Base-by-base conservation (phyloP, 345 rosid genomes). In the Bruguiera parviflora region DNA sequence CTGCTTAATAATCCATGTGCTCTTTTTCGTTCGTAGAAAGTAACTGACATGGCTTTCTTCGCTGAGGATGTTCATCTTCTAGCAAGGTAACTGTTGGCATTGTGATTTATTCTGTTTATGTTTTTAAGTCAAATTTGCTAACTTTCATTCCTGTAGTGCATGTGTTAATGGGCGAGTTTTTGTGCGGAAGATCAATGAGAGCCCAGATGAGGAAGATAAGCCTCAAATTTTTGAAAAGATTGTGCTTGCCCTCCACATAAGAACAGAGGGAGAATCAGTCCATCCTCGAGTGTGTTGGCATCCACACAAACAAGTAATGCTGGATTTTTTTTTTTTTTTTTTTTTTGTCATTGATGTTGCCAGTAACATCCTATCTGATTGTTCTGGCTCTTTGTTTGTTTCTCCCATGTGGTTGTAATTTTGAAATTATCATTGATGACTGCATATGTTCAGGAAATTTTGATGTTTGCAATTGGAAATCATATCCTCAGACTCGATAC, bases 211-310 rank as follows among this genome's bases (percentile, higher is more conserved):
- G 67, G 88, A 87, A 60, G 96, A 85, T 53, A 84, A 84, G 68
- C 82, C 86, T 5, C 87, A 88, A 65, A 91, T 94, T 31, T 80
- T 87, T 27, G 96, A 89, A 67, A 79, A 80, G 62, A 72, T 75
- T 60, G 80, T 85, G 62, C 59, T 84, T 75, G 88, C 96, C 56
- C 75, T 89, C 76, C 90, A 89, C 61, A 83, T 94, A 64, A 64
- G 67, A 28, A 88, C 87, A 29, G 84, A 84, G 71, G 86, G 63
- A 32, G 87, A 89, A 60, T 73, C 78, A 69, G 77, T 72, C 56
- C 88, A 89, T 80, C 97, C 97, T 16, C 83, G 86, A 47, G 84
- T 91, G 62, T 94, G 96, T 80, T 94, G 98, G 98, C 97, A 94
- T 68, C 83, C 84, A 69, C 88, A 89, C 83, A 94, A 87, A 71